A percentile compares a stretch with the other conserved stretches of the same genome.
These are phyloP conservation scores for Immersiporthe knoxdaviesiana DNA, from an alignment of 2,329 filamentous ascomycete genomes.

Conservation along the genomic window DNA sequence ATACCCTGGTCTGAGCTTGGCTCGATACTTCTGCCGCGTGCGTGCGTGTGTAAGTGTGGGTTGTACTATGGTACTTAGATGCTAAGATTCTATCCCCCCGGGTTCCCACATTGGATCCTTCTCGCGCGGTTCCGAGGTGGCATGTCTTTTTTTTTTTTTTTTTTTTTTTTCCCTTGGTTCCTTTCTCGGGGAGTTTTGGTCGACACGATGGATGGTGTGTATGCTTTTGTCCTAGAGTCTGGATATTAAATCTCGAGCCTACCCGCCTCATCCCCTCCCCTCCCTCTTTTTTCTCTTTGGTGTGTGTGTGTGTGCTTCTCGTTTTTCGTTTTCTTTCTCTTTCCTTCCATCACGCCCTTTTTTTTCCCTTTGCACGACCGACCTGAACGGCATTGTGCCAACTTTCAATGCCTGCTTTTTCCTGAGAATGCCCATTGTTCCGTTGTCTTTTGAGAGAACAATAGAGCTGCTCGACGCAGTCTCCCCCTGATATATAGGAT, in stretches of 20 bases:
- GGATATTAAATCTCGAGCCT: slow-evolving; percentile 24
- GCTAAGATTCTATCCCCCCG: neutral
- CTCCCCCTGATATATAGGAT: slow-evolving; percentile 14
- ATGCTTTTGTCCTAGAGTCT: neutral
- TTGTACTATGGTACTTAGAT: neutral
- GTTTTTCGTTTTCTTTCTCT: neutral
- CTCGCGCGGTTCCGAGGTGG: neutral
- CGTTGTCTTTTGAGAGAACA: slow-evolving; percentile 22
- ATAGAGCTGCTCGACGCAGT: slow-evolving; percentile 29
- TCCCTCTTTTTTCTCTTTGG: neutral
- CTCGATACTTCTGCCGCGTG: neutral
- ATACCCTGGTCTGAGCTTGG: neutral
- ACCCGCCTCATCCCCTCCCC: slow-evolving; percentile 13
- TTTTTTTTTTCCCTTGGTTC: neutral
- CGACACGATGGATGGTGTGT: slow-evolving; percentile 9
- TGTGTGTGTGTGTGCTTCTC: neutral
- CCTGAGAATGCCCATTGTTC: slow-evolving; percentile 16
- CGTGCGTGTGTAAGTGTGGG: neutral
- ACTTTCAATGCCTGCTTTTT: slow-evolving; percentile 25
- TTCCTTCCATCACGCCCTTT: slow-evolving; percentile 10
- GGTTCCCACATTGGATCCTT: slow-evolving; percentile 16
- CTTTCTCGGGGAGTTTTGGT: too few relatives aligned
- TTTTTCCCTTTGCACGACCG: slow-evolving; percentile 3
- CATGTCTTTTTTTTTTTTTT: too few relatives aligned
- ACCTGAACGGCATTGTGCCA: slow-evolving; percentile 27